These are phyloP conservation scores for Schizophyllum commune DNA, from an alignment of 1,284 basidiomycete genomes.

Conservation along the genomic window DNA sequence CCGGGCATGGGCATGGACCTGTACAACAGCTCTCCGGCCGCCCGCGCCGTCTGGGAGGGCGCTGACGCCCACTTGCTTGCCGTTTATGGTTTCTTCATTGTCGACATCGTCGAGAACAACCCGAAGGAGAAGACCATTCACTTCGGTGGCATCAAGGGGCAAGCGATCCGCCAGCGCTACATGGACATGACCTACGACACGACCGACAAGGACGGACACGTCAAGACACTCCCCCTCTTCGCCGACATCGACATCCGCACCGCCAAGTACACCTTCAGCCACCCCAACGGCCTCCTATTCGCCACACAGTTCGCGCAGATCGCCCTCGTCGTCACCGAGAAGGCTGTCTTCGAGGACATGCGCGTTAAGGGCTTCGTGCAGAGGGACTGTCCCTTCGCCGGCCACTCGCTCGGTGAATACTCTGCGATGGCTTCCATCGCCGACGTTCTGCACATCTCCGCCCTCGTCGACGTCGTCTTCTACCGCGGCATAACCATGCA, in stretches of 20 bases:
- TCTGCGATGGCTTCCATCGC: slow-evolving; percentile 96
- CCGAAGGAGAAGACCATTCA: slow-evolving; percentile 97
- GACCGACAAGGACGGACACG: slow-evolving; percentile 90
- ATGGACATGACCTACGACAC: slow-evolving; percentile 99
- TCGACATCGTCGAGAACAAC: slow-evolving; percentile 97
- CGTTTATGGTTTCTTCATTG: slow-evolving; percentile 96
- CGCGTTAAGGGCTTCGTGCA: slow-evolving; percentile 93
- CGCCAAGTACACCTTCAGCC: slow-evolving; percentile 94
- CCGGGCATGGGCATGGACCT: slow-evolving; percentile 99
- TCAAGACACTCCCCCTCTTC: slow-evolving; percentile 92
- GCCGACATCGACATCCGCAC: slow-evolving; percentile 89
- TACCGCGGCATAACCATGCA: slow-evolving; percentile 99
- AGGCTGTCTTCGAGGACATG: slow-evolving; percentile 98
- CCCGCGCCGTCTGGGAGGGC: slow-evolving; percentile 94
- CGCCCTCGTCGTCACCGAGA: slow-evolving; percentile 94
- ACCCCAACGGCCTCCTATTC: slow-evolving; percentile 91
- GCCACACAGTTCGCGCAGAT: slow-evolving; percentile 99
- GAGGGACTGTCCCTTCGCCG: slow-evolving; percentile 88
- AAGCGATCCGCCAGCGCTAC: slow-evolving; percentile 95
- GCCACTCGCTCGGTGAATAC: slow-evolving; percentile 98
- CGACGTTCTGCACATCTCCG: slow-evolving; percentile 89
- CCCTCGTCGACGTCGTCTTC: slow-evolving; percentile 98
- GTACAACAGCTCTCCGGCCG: slow-evolving; percentile 88
- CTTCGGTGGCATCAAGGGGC: slow-evolving; percentile 98
- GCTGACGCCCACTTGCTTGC: slow-evolving; percentile 91